phyloP scores from a whole-genome alignment of 441 rosid genomes.

The Populus hybrid region DNA sequence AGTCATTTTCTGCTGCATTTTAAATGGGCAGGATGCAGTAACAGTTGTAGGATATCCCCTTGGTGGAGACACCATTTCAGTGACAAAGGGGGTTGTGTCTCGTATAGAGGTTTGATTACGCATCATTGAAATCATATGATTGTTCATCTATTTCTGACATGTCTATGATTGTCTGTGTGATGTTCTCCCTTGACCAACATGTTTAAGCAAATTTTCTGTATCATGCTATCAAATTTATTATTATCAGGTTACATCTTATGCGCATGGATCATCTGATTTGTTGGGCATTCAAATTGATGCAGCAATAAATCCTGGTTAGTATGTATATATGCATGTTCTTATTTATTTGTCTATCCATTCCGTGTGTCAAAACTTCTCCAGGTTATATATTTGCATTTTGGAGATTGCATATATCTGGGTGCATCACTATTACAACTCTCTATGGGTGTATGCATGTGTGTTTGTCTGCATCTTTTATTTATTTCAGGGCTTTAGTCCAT shows the following conservation, averaged over 20 bases:
- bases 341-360: slow-evolving; percentile 4
- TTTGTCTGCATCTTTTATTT: slow-evolving; percentile 1
- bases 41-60: too few species aligned
- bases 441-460: background rate
- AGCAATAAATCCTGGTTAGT: slow-evolving; percentile 94
- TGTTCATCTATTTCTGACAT: slow-evolving; percentile 11
- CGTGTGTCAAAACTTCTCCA: background rate
- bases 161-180: slow-evolving; percentile 8
- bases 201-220: slow-evolving; percentile 6
- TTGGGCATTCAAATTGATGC: slow-evolving; percentile 97
- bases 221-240: slow-evolving; percentile 14
- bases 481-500: slow-evolving; percentile 25
- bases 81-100: too few species aligned
- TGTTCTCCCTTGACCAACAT: background rate
- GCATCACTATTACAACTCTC: background rate
- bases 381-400: slow-evolving; percentile 4
- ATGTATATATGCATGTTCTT: slow-evolving; percentile 14
- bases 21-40: too few species aligned
- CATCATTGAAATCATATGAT: slow-evolving; percentile 17
- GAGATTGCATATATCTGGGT: slow-evolving; percentile 10
- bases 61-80: too few species aligned
- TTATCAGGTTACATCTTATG: slow-evolving; percentile 82
- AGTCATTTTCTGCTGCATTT: too few species aligned
- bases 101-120: slow-evolving; percentile 66
- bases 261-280: slow-evolving; percentile 93